Percentiles rank a stretch among this genome's conserved stretches.
phyloP scores from a whole-genome alignment of 768 basidiomycete species.

The Hygrophorus pudorinus region DNA sequence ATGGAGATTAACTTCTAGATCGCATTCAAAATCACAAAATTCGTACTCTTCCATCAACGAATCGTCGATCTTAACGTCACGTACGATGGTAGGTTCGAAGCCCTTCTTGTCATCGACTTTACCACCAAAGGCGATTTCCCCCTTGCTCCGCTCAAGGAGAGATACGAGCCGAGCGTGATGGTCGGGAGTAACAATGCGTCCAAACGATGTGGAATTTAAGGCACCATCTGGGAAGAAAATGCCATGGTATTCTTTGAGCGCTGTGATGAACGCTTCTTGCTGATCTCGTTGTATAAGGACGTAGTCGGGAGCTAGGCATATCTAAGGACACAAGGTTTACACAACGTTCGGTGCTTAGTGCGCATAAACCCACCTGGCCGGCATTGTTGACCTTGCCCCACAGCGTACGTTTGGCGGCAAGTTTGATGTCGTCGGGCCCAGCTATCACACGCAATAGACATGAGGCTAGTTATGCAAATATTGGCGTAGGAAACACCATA shows the following conservation, averaged over 20 bases:
- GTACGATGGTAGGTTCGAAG: constrained; percentile 54
- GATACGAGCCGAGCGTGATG: too few species aligned
- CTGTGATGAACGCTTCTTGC: constrained; percentile 37
- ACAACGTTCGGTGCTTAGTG: background rate
- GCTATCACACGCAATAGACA: constrained; percentile 10
- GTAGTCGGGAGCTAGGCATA: constrained; percentile 52
- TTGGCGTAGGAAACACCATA: too few species aligned
- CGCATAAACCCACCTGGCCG: constrained; percentile 38
- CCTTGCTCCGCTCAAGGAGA: constrained; percentile 29
- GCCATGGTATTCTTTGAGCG: constrained; percentile 31
- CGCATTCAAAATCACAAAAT: background rate
- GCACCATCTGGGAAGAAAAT: constrained; percentile 48
- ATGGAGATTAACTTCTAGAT: background rate
- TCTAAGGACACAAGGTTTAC: constrained; percentile 31
- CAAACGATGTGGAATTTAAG: constrained; percentile 30
- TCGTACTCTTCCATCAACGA: constrained; percentile 50
- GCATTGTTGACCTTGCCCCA: constrained; percentile 60
- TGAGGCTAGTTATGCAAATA: background rate
- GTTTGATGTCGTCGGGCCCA: constrained; percentile 24
- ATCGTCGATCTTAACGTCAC: constrained; percentile 43
- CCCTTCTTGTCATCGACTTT: constrained; percentile 30
- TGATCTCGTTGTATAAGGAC: constrained; percentile 28
- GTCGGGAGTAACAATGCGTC: constrained; percentile 47
- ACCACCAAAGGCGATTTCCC: constrained; percentile 46
- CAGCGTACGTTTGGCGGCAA: constrained; percentile 54